Percentiles rank a stretch among this genome's conserved stretches.
Conservation (phyloP, 2,329 filamentous ascomycete genomes). For the Calonectria pseudoturangicola region DNA sequence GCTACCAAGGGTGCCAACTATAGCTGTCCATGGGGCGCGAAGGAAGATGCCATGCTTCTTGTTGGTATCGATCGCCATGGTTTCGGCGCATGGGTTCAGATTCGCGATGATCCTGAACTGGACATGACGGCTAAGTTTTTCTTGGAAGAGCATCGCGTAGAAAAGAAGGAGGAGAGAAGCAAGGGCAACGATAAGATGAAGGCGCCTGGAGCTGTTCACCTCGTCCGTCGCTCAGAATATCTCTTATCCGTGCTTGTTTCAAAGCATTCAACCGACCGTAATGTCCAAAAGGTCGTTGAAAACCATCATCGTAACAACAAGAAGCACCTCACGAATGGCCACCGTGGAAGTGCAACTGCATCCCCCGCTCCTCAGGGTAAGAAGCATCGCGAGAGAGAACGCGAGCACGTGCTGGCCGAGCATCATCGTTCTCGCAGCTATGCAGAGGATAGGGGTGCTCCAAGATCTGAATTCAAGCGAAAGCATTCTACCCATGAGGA, state of each 20-base stretch:
- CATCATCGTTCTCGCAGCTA: constrained; percentile 71
- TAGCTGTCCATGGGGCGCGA: constrained; percentile 91
- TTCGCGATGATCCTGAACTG: constrained; percentile 92
- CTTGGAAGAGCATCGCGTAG: constrained; percentile 97
- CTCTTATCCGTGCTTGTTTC: constrained; percentile 94
- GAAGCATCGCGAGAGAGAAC: constrained; percentile 69
- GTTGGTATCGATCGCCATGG: constrained; percentile 95
- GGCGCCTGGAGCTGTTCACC: constrained; percentile 96
- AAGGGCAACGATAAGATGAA: constrained; percentile 87
- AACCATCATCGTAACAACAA: constrained; percentile 98
- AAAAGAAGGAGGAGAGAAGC: constrained; percentile 94
- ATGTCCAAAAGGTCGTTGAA: constrained; percentile 86
- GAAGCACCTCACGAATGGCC: constrained; percentile 78
- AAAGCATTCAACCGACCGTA: constrained; percentile 85
- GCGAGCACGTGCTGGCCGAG: constrained; percentile 61
- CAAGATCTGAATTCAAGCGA: constrained; percentile 74
- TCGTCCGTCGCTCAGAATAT: constrained; percentile 96
- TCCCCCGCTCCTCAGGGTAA: constrained; percentile 78
- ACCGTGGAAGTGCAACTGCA: constrained; percentile 79
- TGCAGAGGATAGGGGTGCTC: constrained; percentile 70
- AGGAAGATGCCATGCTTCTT: constrained; percentile 97
- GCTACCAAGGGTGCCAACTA: constrained; percentile 95
- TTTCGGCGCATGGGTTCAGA: constrained; percentile 95
- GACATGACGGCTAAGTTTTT: constrained; percentile 94
- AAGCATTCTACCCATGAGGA: constrained; percentile 74